Evolutionary conservation across 2,329 filamentous ascomycete species (phyloP).

Genomic region (Sclerotinia trifoliorum): DNA sequence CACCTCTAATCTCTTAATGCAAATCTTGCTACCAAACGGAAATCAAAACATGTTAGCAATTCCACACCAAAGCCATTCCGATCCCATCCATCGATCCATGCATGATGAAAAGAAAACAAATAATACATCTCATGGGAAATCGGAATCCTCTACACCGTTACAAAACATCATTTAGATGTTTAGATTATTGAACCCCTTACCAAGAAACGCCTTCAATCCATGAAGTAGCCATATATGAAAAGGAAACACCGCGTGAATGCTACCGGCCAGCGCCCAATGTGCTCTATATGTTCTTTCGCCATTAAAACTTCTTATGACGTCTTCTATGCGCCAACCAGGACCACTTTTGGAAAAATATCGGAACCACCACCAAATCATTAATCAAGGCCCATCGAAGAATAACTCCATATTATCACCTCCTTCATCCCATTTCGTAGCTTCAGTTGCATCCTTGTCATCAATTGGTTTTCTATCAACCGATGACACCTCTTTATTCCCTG

Average conservation of each 20-base stretch:
- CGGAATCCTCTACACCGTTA: neutral
- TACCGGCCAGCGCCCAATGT: neutral
- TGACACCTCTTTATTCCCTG: constrained; percentile 4
- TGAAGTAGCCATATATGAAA: neutral
- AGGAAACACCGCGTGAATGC: constrained; percentile 9
- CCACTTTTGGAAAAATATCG: neutral
- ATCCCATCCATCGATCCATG: constrained; percentile 7
- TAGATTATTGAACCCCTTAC: neutral
- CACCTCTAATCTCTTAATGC: neutral
- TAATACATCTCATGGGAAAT: constrained; percentile 3
- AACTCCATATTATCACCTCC: constrained; percentile 33
- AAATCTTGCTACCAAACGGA: neutral
- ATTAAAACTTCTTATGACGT: neutral
- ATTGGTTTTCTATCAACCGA: neutral
- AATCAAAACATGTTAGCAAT: neutral
- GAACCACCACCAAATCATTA: neutral
- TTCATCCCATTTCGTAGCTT: constrained; percentile 29
- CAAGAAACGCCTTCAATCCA: neutral
- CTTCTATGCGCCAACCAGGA: neutral
- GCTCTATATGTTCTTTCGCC: constrained; percentile 6
- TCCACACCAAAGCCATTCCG: neutral
- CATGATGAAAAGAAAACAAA: constrained; percentile 3
- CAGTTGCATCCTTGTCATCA: constrained; percentile 24
- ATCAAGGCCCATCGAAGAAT: constrained; percentile 35
- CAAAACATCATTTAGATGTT: neutral